These are phyloP conservation scores for Pestalotiopsis fici DNA, from an alignment of 2,329 filamentous ascomycete species.

Conservation along the genomic window DNA sequence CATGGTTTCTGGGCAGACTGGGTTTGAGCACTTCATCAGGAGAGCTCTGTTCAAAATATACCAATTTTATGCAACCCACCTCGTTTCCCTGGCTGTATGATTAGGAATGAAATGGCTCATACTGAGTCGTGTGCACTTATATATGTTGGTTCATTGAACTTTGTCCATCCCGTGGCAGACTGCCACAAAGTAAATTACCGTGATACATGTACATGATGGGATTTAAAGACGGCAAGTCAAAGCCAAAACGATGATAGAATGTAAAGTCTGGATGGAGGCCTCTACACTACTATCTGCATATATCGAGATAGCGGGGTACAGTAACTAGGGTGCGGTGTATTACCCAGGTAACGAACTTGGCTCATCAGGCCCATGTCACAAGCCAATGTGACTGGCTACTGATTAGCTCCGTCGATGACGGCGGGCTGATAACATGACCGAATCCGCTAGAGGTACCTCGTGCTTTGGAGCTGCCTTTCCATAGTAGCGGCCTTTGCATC, in stretches of 20 bases:
- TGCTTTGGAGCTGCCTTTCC: background rate
- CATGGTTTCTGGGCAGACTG: background rate
- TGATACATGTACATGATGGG: too few species aligned
- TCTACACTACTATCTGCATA: background rate
- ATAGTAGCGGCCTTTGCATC: background rate
- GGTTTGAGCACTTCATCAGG: background rate
- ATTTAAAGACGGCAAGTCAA: too few species aligned
- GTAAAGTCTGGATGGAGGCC: background rate
- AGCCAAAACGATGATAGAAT: too few species aligned
- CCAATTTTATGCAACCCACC: background rate
- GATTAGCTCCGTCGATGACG: constrained; percentile 4
- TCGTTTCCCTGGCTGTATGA: background rate
- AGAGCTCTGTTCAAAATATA: background rate
- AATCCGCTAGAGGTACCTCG: constrained; percentile 3
- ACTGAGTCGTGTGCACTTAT: background rate
- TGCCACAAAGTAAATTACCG: too few species aligned
- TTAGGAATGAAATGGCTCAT: background rate
- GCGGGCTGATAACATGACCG: constrained; percentile 8
- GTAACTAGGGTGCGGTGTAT: background rate
- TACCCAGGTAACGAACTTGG: background rate
- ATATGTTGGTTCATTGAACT: background rate
- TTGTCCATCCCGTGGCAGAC: background rate
- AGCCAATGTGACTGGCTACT: background rate
- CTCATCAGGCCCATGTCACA: background rate
- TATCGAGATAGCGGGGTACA: background rate